Evolutionary conservation across 306 rosid genomes (phyloP).

Genomic region (Canavalia ensiformis): DNA sequence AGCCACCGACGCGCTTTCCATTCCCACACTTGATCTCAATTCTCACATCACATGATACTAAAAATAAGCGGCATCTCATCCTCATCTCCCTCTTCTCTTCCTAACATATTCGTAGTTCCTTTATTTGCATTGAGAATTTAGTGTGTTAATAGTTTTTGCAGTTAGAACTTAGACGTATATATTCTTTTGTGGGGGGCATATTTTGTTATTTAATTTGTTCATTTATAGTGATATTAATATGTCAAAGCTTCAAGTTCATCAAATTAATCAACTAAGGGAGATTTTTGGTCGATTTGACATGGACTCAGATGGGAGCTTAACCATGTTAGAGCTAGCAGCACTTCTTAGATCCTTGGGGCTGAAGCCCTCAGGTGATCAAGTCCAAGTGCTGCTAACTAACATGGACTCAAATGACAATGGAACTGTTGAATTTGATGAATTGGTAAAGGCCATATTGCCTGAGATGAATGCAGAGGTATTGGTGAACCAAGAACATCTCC

Average conservation of each 20-base stretch:
- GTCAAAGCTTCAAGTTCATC: conserved; percentile 60
- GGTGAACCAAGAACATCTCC: conserved; percentile 68
- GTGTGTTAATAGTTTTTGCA: neutral
- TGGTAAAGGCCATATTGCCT: conserved; percentile 66
- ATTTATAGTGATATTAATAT: conserved; percentile 39
- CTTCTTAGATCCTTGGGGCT: conserved; percentile 82
- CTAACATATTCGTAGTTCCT: neutral
- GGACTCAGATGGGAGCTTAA: conserved; percentile 89
- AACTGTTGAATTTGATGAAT: conserved; percentile 81
- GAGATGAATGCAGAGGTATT: conserved; percentile 63
- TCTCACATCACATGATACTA: conserved; percentile 2
- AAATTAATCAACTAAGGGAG: conserved; percentile 62
- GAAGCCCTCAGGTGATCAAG: conserved; percentile 77
- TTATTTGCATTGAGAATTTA: neutral
- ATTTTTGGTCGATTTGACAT: conserved; percentile 80
- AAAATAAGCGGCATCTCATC: conserved; percentile 8
- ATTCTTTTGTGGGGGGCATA: neutral
- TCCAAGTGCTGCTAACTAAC: conserved; percentile 62
- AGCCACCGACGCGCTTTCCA: conserved; percentile 50
- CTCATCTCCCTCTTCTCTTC: neutral
- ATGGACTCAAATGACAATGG: conserved; percentile 86
- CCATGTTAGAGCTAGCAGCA: conserved; percentile 83
- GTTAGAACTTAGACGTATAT: neutral
- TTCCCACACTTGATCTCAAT: neutral
- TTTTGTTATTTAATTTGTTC: neutral